phyloP scores from a whole-genome alignment of 163 green algal genomes.

The Volvox carteri region DNA sequence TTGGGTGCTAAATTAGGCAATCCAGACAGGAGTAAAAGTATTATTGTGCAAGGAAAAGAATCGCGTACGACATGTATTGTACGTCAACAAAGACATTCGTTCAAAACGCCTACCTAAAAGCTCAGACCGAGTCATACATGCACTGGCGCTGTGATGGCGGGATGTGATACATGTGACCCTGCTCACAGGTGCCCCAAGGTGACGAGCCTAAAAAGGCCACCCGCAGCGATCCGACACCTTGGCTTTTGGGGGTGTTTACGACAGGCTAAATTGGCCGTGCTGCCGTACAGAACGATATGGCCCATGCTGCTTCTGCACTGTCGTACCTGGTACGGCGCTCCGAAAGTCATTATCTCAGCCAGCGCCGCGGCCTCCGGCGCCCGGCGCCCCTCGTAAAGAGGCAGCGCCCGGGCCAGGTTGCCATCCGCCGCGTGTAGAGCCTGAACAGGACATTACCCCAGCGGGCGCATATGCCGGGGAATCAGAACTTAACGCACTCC shows the following conservation, averaged over 20 bases:
- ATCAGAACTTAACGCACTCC: no score
- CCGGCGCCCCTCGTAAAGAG: slow-evolving; percentile 18
- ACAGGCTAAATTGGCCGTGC: not conserved
- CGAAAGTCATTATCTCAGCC: slow-evolving; percentile 57
- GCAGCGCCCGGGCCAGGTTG: slow-evolving; percentile 21
- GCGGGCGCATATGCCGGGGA: no score
- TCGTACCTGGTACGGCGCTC: slow-evolving; percentile 49
- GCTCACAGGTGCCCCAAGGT: not conserved
- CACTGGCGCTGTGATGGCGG: not conserved
- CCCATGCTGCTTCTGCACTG: not conserved
- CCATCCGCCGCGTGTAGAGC: slow-evolving; percentile 28
- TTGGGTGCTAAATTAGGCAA: not conserved
- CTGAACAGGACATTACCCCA: no score
- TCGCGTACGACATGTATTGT: no score
- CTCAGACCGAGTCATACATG: no score
- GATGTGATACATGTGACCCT: not conserved
- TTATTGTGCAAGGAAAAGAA: no score
- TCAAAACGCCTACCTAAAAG: no score
- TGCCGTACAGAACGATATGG: no score
- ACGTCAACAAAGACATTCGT: no score
- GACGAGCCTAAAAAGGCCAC: not conserved
- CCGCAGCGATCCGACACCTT: not conserved
- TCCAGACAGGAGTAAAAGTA: no score
- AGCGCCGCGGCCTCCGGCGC: slow-evolving; percentile 48
- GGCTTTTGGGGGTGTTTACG: not conserved